These are phyloP conservation scores for Nakataea oryzae DNA, from an alignment of 2,329 filamentous ascomycete genomes.

Conservation along the genomic window DNA sequence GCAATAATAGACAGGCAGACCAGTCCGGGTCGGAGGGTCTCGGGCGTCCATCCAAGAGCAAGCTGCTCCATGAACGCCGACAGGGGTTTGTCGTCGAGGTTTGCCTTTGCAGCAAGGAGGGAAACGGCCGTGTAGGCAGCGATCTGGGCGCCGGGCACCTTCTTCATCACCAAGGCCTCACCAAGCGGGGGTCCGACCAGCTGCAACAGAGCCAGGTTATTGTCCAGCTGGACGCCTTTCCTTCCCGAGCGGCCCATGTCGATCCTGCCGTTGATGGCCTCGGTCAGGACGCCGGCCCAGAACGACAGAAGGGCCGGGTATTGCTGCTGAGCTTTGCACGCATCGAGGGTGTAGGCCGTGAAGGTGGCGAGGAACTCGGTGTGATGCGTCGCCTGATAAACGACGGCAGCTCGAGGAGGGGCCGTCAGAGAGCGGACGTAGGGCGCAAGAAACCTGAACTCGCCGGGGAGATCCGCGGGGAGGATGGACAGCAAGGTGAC, in stretches of 20 bases:
- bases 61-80: conserved; percentile 85
- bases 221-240: conserved; percentile 64
- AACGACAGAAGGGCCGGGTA: conserved; percentile 75
- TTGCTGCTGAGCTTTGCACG: conserved; percentile 60
- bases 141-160: conserved; percentile 68
- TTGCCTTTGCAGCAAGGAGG: conserved; percentile 74
- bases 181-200: conserved; percentile 60
- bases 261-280: conserved; percentile 74
- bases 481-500: conserved; percentile 79
- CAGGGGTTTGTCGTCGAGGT: conserved; percentile 69
- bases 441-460: conserved; percentile 76
- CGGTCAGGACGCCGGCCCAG: conserved; percentile 81
- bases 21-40: conserved; percentile 64
- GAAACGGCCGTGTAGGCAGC: conserved; percentile 87
- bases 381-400: conserved; percentile 75
- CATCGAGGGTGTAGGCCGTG: conserved; percentile 68
- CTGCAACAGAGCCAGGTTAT: conserved; percentile 68
- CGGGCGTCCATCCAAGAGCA: conserved; percentile 62
- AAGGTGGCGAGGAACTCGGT: conserved; percentile 64
- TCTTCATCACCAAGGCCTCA: conserved; percentile 64
- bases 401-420: conserved; percentile 70
- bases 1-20: conserved; percentile 74
- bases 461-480: conserved; percentile 59
- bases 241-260: conserved; percentile 69
- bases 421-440: conserved; percentile 70